Base-by-base conservation (phyloP, 371 early-diverging fungal genomes). In the Entomophthora muscae region DNA sequence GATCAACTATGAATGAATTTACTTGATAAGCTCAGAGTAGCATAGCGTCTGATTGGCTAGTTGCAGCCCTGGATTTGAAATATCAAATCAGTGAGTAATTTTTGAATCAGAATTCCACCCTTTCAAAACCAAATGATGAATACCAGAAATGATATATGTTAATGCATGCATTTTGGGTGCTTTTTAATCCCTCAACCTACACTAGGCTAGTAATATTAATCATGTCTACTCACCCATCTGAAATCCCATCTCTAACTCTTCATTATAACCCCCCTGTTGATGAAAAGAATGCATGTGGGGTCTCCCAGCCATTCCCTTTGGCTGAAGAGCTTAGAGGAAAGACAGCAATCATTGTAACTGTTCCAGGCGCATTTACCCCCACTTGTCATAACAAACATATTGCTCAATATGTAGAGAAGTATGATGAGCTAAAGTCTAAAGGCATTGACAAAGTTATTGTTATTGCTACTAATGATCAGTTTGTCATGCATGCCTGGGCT, bases 401-500 rank as follows among this genome's bases (percentile, higher is more conserved):
- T 65, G 89, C 90, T 13, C 81, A 75, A 27, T 69, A 69, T 63
- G 65, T 80, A 53, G 59, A 68, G 31, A 69, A 71, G 27, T 74
- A 72, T 55, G 75, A 72, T 59, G 79, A 80, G 21, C 68, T 89
- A 29, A 79, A 80, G 66, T 66, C 71, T 62, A 83, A 83, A 72
- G 87, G 87, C 54, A 79, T 84, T 32, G 84, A 82, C 61, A 72
- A 74, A 23, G 75, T 89, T 32, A 75, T 82, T 21, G 82, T 82
- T 68, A 64, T 82, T 56, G 72, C 82, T 24, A 71, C 74, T 13
- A 73, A 74, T 60, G 85, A 85, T 71, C 79, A 72, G 28, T 83
- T 82, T 70, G 85, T 87, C 59, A 79, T 84, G 83, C 75, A 83
- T 68, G 87, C 86, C 23, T 89, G 86, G 77, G 89, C 83, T 59